Evolutionary conservation across 805 yeast species (phyloP), one percentile per base, ranked within the genome.

Genomic region (Myxozyma sirexii): DNA sequence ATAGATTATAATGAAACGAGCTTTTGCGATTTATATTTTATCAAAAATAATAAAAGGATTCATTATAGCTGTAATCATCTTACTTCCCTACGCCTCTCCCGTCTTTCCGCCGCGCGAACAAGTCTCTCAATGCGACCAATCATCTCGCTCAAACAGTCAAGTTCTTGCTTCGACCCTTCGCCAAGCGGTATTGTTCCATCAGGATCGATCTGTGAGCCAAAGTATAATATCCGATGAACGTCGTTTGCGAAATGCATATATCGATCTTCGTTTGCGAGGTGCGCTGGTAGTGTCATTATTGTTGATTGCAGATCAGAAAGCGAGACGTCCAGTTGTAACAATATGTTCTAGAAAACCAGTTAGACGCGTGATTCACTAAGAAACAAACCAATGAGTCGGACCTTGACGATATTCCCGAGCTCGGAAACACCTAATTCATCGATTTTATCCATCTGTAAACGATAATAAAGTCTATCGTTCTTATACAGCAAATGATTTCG

Each of bases 251-350:
- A 64, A 31, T 64, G 67, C 60, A 60, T 51, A 31, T 65, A 65
- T 13, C 60, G 54, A n/a, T 53, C 53, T 33, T 64, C 67, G 35
- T 35, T 51, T 42, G 38, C 46, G 2, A 60, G 29, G 17, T 54
- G 66, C 15, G 37, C 38, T 2, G 51, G 46, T n/a, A 65, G 33
- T 5, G 59, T 33, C 57, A 46, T 51, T 8, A 64, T 49, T 23
- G 60, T 56, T 10, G 42, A 27, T 27, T 63, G 68, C 5, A 62
- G 57, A 63, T 54, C 79, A 77, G 71, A 72, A 78, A 42, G 84
- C 83, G 47, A 84, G 81, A 57, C 81, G 76, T 61, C 80, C 59
- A 68, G 82, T 80, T 26, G 84, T 69, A 39, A 38, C 31, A 60
- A 19, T n/a, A 64, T 56, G 39, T 64, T 64, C 60, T 60, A 27